Evolutionary conservation across 1,284 basidiomycete species (phyloP), one percentile per base, ranked within the genome.

Genomic region (Malassezia furfur): DNA sequence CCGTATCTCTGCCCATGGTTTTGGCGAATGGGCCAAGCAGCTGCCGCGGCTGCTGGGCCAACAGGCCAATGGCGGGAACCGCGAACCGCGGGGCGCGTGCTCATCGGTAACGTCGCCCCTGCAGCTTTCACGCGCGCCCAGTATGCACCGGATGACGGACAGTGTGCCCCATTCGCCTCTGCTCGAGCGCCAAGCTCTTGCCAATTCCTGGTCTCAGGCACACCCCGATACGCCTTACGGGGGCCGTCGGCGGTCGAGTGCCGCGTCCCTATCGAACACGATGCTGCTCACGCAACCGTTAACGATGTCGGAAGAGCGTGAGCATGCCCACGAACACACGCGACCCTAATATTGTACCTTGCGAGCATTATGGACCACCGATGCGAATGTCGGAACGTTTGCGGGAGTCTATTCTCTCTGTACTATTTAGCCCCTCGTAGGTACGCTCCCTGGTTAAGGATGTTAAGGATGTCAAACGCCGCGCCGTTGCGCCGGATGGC

Each of bases 11-110:
- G 40, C 54, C 7, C 32, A 9, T 22, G 50, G 28, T 2, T 48
- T 57, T 35, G 54, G 37, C n/a, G 35, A 36, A 11, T 57, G 50
- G 55, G 50, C 47, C 14, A 14, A 32, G 10, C 14, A 31, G 2
- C 50, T 57, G 7, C 46, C 55, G 9, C 32, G 38, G 5, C 45
- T 50, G 9, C 32, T 56, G 14, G 30, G 43, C 3, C 28, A 45
- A 19, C 30, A 4, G 11, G 7, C 17, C 11, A 22, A 12, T 2
- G 14, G 39, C 5, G 8, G 6, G 2, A 25, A 47, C 10, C 30
- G 22, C 19, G 32, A 19, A 15, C 17, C 25, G 9, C 22, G 25
- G 14, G 43, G 32, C 2, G 32, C 19, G 1, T n/a, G 14, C 8
- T 31, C 43, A 14, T 45, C 43, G 43, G 43, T 14, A 8, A 47